Evolutionary conservation across 345 rosid genomes (phyloP).

Genomic region (Salix purpurea): DNA sequence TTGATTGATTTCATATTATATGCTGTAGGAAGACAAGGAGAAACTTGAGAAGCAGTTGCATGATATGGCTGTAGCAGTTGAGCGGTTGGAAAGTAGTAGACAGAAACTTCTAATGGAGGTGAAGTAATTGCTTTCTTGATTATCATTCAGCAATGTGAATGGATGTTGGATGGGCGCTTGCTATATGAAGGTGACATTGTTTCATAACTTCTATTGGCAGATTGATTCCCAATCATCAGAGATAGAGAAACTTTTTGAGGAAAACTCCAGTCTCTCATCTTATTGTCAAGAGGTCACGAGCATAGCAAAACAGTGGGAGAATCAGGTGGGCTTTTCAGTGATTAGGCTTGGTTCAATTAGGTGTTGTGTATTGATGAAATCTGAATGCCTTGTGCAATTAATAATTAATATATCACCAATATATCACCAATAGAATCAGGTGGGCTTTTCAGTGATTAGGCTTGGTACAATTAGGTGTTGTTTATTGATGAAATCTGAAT

Average conservation of each 20-base stretch:
- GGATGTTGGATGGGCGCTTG: conserved; percentile 3
- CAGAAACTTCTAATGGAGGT: conserved; percentile 98
- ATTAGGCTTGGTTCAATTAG: conserved; percentile 1
- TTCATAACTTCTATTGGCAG: conserved; percentile 34
- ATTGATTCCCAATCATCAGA: conserved; percentile 95
- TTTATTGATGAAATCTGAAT: conserved; percentile 9
- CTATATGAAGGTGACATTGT: conserved; percentile 2
- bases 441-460: background rate
- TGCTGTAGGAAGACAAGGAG: conserved; percentile 74
- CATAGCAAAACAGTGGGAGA: conserved; percentile 76
- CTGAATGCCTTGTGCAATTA: background rate
- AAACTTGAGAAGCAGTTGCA: conserved; percentile 87
- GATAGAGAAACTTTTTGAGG: conserved; percentile 91
- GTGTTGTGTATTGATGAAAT: conserved; percentile 8
- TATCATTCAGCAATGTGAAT: conserved; percentile 7
- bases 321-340: conserved; percentile 35
- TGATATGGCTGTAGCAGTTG: conserved; percentile 89
- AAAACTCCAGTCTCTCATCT: conserved; percentile 62
- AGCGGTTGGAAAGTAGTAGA: conserved; percentile 86
- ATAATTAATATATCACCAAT: background rate
- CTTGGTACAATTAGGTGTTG: conserved; percentile 4
- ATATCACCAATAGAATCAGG: conserved; percentile 39
- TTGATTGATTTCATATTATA: background rate
- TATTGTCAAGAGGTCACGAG: conserved; percentile 67
- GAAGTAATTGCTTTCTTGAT: conserved; percentile 10